These are phyloP conservation scores for Lichtheimia ramosa DNA, from an alignment of 371 early-diverging fungal genomes.

Conservation along the genomic window DNA sequence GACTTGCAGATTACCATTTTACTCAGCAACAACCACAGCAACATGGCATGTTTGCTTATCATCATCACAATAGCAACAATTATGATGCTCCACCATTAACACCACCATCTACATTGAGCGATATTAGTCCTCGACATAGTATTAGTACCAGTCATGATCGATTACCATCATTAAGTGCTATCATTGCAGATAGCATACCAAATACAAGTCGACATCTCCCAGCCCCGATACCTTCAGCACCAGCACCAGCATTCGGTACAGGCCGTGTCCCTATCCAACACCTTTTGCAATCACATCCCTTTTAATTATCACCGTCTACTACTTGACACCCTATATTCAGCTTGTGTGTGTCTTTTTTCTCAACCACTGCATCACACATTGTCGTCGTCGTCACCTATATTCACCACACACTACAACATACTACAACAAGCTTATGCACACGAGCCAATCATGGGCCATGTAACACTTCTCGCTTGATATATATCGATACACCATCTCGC, in stretches of 20 bases:
- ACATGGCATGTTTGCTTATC: background rate
- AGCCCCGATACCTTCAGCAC: background rate
- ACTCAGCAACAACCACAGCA: background rate
- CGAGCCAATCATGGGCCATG: no score
- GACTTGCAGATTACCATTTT: background rate
- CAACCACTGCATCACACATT: no score
- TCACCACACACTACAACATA: no score
- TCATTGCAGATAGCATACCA: conserved; percentile 9
- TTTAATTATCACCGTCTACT: background rate
- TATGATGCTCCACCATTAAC: no score
- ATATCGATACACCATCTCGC: no score
- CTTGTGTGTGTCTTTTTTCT: background rate
- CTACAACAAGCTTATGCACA: no score
- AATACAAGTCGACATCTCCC: background rate
- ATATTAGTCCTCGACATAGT: background rate
- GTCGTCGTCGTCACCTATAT: no score
- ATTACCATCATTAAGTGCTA: conserved; percentile 11
- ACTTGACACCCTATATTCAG: background rate
- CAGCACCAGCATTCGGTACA: background rate
- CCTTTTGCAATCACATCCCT: conserved; percentile 1
- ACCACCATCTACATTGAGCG: no score
- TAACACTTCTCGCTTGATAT: no score
- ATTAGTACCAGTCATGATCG: background rate
- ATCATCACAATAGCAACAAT: background rate
- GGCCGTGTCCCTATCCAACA: conserved; percentile 10